Evolutionary conservation across 2,329 filamentous ascomycete species (phyloP).

Genomic region (Penicillium sp.): DNA sequence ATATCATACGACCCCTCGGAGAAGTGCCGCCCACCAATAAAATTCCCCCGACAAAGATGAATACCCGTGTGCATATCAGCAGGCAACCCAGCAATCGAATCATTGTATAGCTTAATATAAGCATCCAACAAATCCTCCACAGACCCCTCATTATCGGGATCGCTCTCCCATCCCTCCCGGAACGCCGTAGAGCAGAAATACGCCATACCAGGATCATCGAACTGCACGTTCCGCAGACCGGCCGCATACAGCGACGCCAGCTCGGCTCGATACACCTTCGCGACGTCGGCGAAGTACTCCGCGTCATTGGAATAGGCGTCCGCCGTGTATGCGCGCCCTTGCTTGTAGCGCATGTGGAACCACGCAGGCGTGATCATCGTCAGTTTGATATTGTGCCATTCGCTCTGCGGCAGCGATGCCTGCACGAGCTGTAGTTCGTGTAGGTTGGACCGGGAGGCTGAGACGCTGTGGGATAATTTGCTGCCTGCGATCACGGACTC

Average conservation of each 20-base stretch:
- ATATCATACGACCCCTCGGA: constrained; percentile 65
- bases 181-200: constrained; percentile 73
- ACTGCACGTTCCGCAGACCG: constrained; percentile 63
- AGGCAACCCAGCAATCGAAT: constrained; percentile 61
- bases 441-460: constrained; percentile 17
- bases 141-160: constrained; percentile 63
- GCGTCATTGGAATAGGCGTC: constrained; percentile 56
- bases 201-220: constrained; percentile 64
- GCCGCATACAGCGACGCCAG: constrained; percentile 59
- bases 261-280: constrained; percentile 62
- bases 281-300: constrained; percentile 64
- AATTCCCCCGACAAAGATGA: constrained; percentile 67
- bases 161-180: constrained; percentile 65
- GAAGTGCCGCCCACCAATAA: constrained; percentile 64
- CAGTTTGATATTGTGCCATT: constrained; percentile 64
- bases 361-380: constrained; percentile 65
- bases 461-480: constrained; percentile 20
- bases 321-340: constrained; percentile 54
- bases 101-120: constrained; percentile 75
- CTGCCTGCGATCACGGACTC: constrained; percentile 27
- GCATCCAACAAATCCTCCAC: constrained; percentile 70
- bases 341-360: constrained; percentile 64
- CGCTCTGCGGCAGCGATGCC: constrained; percentile 51
- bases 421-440: constrained; percentile 23
- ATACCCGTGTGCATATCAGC: constrained; percentile 72